These are phyloP conservation scores for Biscogniauxia mediterranea DNA, from an alignment of 2,329 filamentous ascomycete genomes.

Conservation along the genomic window DNA sequence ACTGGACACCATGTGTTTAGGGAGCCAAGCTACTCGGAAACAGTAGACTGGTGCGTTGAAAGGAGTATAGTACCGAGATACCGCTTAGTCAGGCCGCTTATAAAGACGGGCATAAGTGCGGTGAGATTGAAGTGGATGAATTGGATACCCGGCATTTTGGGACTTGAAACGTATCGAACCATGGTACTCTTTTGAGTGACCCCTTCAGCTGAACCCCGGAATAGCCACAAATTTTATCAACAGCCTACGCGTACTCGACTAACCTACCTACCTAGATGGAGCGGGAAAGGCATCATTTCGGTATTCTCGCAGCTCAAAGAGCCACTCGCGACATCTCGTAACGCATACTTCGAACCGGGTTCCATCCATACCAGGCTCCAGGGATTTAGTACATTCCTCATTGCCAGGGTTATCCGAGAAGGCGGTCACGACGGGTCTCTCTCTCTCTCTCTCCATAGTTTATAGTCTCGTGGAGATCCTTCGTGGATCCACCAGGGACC, in stretches of 20 bases:
- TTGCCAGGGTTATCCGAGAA: neutral
- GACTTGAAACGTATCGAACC: neutral
- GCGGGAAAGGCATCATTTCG: neutral
- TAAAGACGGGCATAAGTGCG: neutral
- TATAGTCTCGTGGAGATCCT: neutral
- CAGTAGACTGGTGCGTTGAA: neutral
- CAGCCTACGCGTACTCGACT: neutral
- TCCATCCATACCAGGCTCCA: neutral
- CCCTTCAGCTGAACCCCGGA: neutral
- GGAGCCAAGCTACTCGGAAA: neutral
- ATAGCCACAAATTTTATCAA: neutral
- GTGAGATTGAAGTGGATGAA: neutral
- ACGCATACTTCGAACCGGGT: neutral
- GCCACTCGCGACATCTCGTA: neutral
- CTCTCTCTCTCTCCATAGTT: neutral
- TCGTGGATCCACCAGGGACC: neutral
- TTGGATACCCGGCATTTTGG: neutral
- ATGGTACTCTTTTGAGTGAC: neutral
- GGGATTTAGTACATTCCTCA: neutral
- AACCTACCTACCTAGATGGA: neutral
- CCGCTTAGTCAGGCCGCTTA: neutral
- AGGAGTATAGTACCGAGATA: neutral
- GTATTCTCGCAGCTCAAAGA: neutral
- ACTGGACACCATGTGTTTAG: neutral
- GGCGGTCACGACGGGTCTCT: neutral